These are phyloP conservation scores for Pyricularia sp. DNA, from an alignment of 2,329 filamentous ascomycete species.

Conservation along the genomic window DNA sequence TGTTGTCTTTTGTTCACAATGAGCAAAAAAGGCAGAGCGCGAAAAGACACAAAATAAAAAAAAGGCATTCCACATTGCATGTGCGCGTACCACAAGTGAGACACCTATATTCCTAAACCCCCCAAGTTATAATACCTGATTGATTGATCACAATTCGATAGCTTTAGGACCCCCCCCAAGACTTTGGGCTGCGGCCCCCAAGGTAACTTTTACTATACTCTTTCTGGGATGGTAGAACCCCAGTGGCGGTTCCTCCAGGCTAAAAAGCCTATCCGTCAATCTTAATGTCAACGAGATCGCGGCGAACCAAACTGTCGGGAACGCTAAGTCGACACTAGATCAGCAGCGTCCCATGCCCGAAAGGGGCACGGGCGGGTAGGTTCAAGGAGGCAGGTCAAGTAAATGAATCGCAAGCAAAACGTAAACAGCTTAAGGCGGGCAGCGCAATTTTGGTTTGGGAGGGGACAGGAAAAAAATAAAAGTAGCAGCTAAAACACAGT, in stretches of 20 bases:
- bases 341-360: not conserved
- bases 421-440: not conserved
- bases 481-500: not conserved
- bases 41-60: not conserved
- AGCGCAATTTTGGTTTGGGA: not conserved
- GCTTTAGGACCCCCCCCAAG: not conserved
- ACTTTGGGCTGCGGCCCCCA: not conserved
- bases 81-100: not conserved
- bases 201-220: not conserved
- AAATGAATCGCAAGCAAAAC: not conserved
- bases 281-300: not conserved
- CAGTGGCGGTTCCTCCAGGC: not conserved
- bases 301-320: not conserved
- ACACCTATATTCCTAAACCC: not conserved
- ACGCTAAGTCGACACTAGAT: not conserved
- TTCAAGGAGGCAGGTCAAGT: not conserved
- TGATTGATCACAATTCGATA: not conserved
- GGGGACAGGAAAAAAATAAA: not conserved
- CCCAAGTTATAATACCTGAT: not conserved
- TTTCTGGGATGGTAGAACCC: not conserved
- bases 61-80: not conserved
- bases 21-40: too few species aligned
- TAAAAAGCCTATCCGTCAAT: not conserved
- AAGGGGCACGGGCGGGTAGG: not conserved
- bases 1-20: too few species aligned